phyloP scores from a whole-genome alignment of 495 filamentous ascomycete genomes.

The Aspergillus carlsbadensis region DNA sequence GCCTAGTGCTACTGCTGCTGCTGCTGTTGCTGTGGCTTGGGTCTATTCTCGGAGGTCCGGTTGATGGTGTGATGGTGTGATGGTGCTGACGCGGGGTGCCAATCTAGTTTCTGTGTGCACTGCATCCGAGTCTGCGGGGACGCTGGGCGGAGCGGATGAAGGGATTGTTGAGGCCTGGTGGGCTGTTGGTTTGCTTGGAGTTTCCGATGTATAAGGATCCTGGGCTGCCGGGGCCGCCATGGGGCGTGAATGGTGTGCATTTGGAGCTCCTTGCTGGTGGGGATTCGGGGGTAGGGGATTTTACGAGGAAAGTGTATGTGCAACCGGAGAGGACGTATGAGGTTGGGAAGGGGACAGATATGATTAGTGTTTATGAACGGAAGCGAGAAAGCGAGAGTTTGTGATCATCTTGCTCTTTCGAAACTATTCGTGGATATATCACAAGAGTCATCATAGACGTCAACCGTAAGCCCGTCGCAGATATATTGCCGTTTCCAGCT shows the following conservation, averaged over 20 bases:
- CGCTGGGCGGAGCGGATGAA: conserved; percentile 38
- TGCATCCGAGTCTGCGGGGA: conserved; percentile 34
- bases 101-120: conserved; percentile 40
- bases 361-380: conserved; percentile 13
- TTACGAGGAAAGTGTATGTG: conserved; percentile 8
- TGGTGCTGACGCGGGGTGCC: not conserved
- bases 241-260: conserved; percentile 36
- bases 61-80: not conserved
- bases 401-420: not conserved
- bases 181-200: conserved; percentile 42
- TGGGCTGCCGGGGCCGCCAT: conserved; percentile 35
- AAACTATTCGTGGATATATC: too few species aligned
- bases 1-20: not conserved
- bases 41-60: not conserved
- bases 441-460: not conserved
- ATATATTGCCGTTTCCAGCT: too few species aligned
- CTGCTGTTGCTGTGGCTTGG: not conserved
- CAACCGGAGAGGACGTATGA: conserved; percentile 12
- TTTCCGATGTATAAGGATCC: conserved; percentile 43
- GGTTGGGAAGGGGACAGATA: conserved; percentile 13
- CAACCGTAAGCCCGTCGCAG: not conserved
- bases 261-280: conserved; percentile 28
- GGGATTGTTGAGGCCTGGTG: conserved; percentile 24
- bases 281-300: conserved; percentile 2
- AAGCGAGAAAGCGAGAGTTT: not conserved